These are phyloP conservation scores for Kwoniella shandongensis DNA, from an alignment of 768 basidiomycete genomes.

Conservation along the genomic window DNA sequence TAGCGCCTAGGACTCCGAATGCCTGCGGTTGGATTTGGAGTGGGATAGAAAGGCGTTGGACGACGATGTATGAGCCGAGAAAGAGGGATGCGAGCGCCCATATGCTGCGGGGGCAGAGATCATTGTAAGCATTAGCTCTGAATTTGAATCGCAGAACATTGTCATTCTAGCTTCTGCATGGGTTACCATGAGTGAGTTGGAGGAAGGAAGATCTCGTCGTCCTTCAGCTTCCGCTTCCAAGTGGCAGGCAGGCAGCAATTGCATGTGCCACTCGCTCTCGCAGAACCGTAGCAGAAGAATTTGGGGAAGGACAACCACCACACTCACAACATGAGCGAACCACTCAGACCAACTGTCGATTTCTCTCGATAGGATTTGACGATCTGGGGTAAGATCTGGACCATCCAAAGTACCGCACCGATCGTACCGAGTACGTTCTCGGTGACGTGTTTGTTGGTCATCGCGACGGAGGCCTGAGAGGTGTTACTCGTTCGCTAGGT, in stretches of 20 bases:
- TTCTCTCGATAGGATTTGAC: constrained; percentile 71
- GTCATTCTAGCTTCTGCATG: too few relatives aligned
- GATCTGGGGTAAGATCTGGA: constrained; percentile 66
- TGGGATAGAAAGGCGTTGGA: constrained; percentile 69
- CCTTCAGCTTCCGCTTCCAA: too few relatives aligned
- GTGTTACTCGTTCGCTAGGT: too few relatives aligned
- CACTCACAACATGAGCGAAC: constrained; percentile 62
- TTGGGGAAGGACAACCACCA: background rate
- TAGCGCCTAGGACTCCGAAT: constrained; percentile 63
- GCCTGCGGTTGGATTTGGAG: constrained; percentile 59
- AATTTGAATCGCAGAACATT: too few relatives aligned
- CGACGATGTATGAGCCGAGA: constrained; percentile 68
- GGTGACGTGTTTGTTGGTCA: constrained; percentile 59
- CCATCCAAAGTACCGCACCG: constrained; percentile 56
- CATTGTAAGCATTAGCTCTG: too few relatives aligned
- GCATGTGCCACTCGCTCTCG: too few relatives aligned
- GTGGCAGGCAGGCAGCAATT: too few relatives aligned
- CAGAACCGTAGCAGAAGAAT: constrained; percentile 22
- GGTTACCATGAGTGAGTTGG: background rate
- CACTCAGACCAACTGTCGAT: constrained; percentile 69
- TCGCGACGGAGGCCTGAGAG: too few relatives aligned
- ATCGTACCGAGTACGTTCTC: constrained; percentile 72
- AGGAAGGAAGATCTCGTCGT: too few relatives aligned
- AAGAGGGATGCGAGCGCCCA: constrained; percentile 66
- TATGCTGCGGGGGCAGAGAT: constrained; percentile 46